Evolutionary conservation across 2,329 filamentous ascomycete genomes (phyloP).

Genomic region (Botrytis galanthina): DNA sequence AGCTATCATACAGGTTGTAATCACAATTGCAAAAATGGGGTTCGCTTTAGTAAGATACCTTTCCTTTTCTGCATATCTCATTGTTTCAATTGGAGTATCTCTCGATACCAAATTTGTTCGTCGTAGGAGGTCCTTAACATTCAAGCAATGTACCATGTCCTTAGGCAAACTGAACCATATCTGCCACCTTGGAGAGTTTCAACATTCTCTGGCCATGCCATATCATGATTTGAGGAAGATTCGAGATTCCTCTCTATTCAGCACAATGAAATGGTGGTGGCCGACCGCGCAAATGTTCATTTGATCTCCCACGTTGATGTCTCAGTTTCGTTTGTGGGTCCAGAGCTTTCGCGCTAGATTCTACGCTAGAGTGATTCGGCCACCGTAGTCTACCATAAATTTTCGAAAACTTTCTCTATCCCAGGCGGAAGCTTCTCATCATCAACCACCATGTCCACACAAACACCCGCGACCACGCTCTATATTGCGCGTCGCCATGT

Average conservation of each 20-base stretch:
- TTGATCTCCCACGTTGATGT: not conserved
- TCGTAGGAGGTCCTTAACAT: not conserved
- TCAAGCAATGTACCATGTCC: not conserved
- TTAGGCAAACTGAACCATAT: not conserved
- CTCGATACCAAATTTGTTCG: not conserved
- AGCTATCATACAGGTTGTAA: conserved; percentile 14
- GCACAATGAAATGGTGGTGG: not conserved
- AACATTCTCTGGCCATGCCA: not conserved
- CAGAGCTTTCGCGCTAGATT: not conserved
- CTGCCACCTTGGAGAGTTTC: not conserved
- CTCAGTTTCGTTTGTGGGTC: too few species aligned
- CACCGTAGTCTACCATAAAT: conserved; percentile 15
- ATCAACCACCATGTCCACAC: conserved; percentile 5
- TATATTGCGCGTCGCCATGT: conserved; percentile 13
- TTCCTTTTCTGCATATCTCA: not conserved
- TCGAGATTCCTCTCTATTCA: not conserved
- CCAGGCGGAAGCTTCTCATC: not conserved
- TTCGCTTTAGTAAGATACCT: not conserved
- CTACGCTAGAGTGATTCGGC: not conserved
- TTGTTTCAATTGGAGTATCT: not conserved
- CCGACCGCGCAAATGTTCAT: not conserved
- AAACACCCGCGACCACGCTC: not conserved
- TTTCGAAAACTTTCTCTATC: conserved; percentile 9
- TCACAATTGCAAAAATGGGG: not conserved
- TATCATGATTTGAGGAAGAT: not conserved